A percentile compares a stretch with the other conserved stretches of the same genome.
Conservation (phyloP, 768 basidiomycete species). For the Chalciporus pseudorubinellus region DNA sequence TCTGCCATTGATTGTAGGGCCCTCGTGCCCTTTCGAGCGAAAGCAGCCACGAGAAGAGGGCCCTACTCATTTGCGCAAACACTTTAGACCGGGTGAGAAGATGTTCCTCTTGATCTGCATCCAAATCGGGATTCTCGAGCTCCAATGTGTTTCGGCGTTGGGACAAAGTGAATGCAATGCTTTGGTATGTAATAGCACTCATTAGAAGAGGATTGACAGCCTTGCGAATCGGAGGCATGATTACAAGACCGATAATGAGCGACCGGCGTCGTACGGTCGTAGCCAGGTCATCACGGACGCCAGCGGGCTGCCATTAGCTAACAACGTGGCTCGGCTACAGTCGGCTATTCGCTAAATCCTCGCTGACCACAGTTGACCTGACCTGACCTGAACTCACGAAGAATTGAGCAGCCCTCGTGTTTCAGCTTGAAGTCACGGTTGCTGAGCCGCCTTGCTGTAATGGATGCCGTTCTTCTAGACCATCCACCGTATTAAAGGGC, state of each 20-base stretch:
- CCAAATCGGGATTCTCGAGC: neutral
- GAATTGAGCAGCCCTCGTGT: constrained; percentile 9
- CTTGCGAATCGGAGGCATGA: neutral
- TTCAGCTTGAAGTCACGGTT: too few relatives aligned
- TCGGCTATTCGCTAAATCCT: neutral
- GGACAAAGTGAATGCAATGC: neutral
- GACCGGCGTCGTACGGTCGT: too few relatives aligned
- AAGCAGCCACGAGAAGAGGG: neutral
- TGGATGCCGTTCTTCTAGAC: too few relatives aligned
- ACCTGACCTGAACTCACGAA: neutral
- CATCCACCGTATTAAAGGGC: too few relatives aligned
- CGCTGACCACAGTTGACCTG: neutral
- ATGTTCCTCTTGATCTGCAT: neutral
- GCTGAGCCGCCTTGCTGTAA: too few relatives aligned
- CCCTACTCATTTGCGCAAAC: neutral
- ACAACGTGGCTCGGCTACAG: neutral
- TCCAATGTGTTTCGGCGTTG: neutral
- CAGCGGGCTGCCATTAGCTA: neutral
- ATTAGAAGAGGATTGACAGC: neutral
- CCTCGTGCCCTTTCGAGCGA: neutral
- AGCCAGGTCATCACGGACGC: too few relatives aligned
- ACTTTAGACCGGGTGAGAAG: neutral
- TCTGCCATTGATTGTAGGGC: neutral
- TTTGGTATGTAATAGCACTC: neutral
- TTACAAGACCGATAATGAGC: too few relatives aligned